Base-by-base conservation (phyloP, 371 early-diverging fungal genomes). In the Capillidium rhysosporum region DNA sequence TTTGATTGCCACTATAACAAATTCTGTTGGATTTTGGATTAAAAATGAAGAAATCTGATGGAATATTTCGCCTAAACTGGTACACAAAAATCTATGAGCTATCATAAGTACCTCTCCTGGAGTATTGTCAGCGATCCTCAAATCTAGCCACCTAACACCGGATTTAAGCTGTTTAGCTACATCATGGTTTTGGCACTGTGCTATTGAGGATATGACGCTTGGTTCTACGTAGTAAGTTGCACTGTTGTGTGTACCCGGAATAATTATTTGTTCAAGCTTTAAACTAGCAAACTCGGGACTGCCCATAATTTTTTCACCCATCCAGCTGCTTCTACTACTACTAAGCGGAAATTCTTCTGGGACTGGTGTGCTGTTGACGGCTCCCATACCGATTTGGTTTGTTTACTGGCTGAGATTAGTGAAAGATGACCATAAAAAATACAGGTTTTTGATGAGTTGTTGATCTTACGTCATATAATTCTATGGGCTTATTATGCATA, bases 161-260 rank as follows among this genome's bases (percentile, higher is more conserved):
- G 24, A 20, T 12, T 25, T n/a, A 20, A 53, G 43, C 21, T 53
- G 54, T 40, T 39, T 14, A 12, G 21, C 9, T 9, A 53, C 30
- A 43, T 40, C 40, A 18, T 53, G 41, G 9, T 43, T 18, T 41
- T 53, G 54, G 34, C 54, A 53, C 41, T n/a, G 23, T 8, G 51
- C 51, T 51, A 51, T 34, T 18, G 29, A 29, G 3, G 51, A 51
- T 38, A 38, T 39, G 12, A 34, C 18, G 21, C 21, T 43, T 8
- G 29, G 40, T 29, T 51, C 30, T 18, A 53, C 28, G 28, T 41
- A 10, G 28, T 53, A 53, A 26, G 54, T 53, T 5, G 54, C 54
- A 21, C 25, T 25, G 28, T 53, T 53, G 43, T 53, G 54, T 7
- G 54, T 53, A 20, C 28, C 54, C 24, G 54, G 54, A 14, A 53